These are phyloP conservation scores for Pythium aquatile DNA, from an alignment of 352 stramenopile genomes.

Conservation along the genomic window DNA sequence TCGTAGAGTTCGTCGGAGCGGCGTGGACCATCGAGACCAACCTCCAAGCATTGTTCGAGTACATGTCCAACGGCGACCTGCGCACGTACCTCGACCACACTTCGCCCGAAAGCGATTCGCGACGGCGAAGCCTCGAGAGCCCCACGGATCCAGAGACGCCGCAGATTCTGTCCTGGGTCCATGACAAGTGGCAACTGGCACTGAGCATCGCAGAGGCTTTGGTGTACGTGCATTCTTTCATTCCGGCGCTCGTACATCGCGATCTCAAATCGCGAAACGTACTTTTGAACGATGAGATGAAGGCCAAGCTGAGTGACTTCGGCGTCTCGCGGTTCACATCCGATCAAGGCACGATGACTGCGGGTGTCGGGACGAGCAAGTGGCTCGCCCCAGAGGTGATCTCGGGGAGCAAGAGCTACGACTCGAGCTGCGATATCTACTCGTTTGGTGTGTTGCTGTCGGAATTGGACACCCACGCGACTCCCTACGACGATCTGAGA, in stretches of 20 bases:
- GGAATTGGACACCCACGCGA: conserved; percentile 45
- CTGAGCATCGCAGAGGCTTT: conserved; percentile 51
- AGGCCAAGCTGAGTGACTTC: conserved; percentile 69
- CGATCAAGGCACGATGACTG: conserved; percentile 49
- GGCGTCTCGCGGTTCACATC: conserved; percentile 44
- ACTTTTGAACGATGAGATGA: conserved; percentile 34
- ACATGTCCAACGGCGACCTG: conserved; percentile 60
- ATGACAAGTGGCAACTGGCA: conserved; percentile 16
- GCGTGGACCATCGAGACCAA: conserved; percentile 60
- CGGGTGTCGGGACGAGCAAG: conserved; percentile 39
- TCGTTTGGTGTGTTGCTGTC: conserved; percentile 46
- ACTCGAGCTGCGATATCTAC: conserved; percentile 52
- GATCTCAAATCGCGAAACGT: conserved; percentile 67
- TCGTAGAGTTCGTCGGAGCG: conserved; percentile 63
- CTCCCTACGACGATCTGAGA: conserved; percentile 40
- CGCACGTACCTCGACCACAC: conserved; percentile 37
- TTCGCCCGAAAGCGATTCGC: neutral
- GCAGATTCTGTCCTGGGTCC: neutral
- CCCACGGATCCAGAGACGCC: conserved; percentile 14
- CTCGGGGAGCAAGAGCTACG: conserved; percentile 41
- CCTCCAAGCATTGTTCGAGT: conserved; percentile 65
- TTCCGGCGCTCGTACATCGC: conserved; percentile 50
- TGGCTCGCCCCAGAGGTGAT: conserved; percentile 68
- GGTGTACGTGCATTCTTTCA: conserved; percentile 61
- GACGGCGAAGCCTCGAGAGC: conserved; percentile 28